Percentiles rank a stretch among this genome's conserved stretches.
Conservation (phyloP, 768 basidiomycete species). For the Tricholoma sp. region DNA sequence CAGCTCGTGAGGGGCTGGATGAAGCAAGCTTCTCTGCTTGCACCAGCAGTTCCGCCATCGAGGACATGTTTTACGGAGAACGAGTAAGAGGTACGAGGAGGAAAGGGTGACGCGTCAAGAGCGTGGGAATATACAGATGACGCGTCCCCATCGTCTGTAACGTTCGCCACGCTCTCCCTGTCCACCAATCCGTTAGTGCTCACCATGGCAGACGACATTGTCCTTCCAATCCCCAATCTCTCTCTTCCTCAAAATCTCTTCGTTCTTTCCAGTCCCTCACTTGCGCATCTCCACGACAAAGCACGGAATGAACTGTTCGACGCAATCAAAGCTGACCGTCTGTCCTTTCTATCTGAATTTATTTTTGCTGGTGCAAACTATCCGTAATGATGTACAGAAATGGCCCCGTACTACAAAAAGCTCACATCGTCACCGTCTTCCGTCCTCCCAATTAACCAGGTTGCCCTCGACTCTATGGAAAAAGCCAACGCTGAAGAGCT, state of each 20-base stretch:
- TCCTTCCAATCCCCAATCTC: slow-evolving; percentile 86
- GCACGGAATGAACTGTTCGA: slow-evolving; percentile 63
- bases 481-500: slow-evolving; percentile 70
- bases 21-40: slow-evolving; percentile 48
- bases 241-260: slow-evolving; percentile 77
- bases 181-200: slow-evolving; percentile 12
- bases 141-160: slow-evolving; percentile 22
- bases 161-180: slow-evolving; percentile 1
- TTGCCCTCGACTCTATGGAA: slow-evolving; percentile 55
- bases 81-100: background rate
- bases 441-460: slow-evolving; percentile 42
- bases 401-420: slow-evolving; percentile 77
- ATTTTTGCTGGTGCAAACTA: background rate
- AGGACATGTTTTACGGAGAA: slow-evolving; percentile 4
- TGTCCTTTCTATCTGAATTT: slow-evolving; percentile 23
- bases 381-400: slow-evolving; percentile 46
- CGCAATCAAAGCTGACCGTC: slow-evolving; percentile 77
- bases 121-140: slow-evolving; percentile 30
- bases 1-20: slow-evolving; percentile 56
- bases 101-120: slow-evolving; percentile 26
- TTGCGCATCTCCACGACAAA: slow-evolving; percentile 60
- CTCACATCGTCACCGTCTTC: slow-evolving; percentile 47
- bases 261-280: slow-evolving; percentile 56
- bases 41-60: slow-evolving; percentile 42
- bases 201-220: slow-evolving; percentile 76